Evolutionary conservation across 225 moss, liverwort and hornwort genomes (phyloP).

Genomic region (Pleurozium schreberi): DNA sequence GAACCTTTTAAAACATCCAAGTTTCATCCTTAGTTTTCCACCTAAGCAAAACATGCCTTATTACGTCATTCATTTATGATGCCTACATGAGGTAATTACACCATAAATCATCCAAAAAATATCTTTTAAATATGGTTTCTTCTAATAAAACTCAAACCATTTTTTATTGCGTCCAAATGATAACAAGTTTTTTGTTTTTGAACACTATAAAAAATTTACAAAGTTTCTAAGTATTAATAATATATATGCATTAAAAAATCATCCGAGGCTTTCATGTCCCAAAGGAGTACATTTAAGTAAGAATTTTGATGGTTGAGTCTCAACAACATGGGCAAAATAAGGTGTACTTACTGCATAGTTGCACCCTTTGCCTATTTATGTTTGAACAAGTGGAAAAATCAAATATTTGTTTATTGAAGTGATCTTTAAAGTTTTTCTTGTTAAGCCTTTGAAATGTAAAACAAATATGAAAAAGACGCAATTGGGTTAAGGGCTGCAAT

Average conservation of each 20-base stretch:
- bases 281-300: background rate
- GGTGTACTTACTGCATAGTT: rapidly evolving
- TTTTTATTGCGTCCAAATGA: background rate
- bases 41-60: background rate
- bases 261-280: background rate
- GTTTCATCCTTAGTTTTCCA: background rate
- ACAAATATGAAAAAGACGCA: rapidly evolving
- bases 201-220: background rate
- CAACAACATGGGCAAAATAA: background rate
- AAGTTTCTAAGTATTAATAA: background rate
- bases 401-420: background rate
- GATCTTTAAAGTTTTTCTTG: background rate
- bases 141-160: background rate
- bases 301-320: rapidly evolving
- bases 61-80: background rate
- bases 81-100: background rate
- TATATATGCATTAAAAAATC: background rate
- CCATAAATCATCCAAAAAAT: background rate
- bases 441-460: background rate
- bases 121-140: background rate
- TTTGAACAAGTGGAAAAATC: rapidly evolving
- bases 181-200: no score
- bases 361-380: background rate
- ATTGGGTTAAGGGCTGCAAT: background rate
- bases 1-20: background rate